Conservation (phyloP, 2,329 filamentous ascomycete genomes). For the Trichoderma harzianum region DNA sequence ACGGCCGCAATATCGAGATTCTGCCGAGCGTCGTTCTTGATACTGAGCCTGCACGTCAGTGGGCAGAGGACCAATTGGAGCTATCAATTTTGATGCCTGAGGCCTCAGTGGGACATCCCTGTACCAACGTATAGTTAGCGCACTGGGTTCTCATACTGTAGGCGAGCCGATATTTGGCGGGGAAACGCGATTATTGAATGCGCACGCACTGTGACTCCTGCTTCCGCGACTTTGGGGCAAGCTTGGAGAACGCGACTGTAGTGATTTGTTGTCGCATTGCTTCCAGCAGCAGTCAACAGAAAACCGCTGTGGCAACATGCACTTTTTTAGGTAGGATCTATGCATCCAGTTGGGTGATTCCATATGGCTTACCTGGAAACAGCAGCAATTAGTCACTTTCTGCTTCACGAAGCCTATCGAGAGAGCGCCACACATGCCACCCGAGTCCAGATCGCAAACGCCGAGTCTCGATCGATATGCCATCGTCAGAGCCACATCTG, state of each 20-base stretch:
- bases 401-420: constrained; percentile 14
- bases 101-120: constrained; percentile 19
- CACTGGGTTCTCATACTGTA: constrained; percentile 15
- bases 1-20: constrained; percentile 23
- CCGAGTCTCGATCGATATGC: constrained; percentile 31
- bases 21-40: constrained; percentile 6
- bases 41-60: constrained; percentile 15
- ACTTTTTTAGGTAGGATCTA: neutral
- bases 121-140: constrained; percentile 12
- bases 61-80: constrained; percentile 1
- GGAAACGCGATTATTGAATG: constrained; percentile 4
- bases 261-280: constrained; percentile 14
- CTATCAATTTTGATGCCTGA: constrained; percentile 23
- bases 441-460: constrained; percentile 25
- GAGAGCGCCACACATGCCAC: constrained; percentile 24
- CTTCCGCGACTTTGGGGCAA: constrained; percentile 16
- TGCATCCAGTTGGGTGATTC: neutral
- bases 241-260: constrained; percentile 22
- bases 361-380: constrained; percentile 7
- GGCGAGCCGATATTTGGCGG: neutral
- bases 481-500: constrained; percentile 18
- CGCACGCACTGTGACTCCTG: constrained; percentile 22
- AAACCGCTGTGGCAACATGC: neutral
- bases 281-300: neutral
- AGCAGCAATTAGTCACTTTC: constrained; percentile 18